Evolutionary conservation across 2,329 filamentous ascomycete genomes (phyloP).

Genomic region (Ramularia endophylla): DNA sequence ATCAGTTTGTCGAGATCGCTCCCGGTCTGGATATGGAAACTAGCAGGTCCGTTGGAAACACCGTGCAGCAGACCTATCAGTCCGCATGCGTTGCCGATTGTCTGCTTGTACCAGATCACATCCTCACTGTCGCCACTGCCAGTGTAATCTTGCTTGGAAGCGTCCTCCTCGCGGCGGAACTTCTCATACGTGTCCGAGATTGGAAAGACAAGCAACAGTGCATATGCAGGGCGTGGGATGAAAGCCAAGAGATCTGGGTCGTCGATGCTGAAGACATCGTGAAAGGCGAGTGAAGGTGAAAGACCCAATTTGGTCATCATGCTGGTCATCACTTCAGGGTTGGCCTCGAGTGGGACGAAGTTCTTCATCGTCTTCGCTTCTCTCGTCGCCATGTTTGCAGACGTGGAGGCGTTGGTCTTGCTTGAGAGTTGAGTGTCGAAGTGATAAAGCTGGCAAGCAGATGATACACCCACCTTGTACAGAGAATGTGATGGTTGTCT

Average conservation of each 20-base stretch:
- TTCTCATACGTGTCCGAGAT: conserved; percentile 73
- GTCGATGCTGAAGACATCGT: conserved; percentile 88
- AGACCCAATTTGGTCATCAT: conserved; percentile 82
- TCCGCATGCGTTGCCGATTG: conserved; percentile 88
- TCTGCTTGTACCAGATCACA: conserved; percentile 92
- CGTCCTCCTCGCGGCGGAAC: conserved; percentile 69
- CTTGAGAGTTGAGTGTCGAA: too few species aligned
- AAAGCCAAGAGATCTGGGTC: conserved; percentile 80
- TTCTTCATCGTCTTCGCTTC: conserved; percentile 6
- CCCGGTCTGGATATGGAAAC: conserved; percentile 51
- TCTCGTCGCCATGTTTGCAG: conserved; percentile 4
- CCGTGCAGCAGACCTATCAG: conserved; percentile 84
- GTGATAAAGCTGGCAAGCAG: too few species aligned
- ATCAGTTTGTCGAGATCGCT: conserved; percentile 62
- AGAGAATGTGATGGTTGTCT: too few species aligned
- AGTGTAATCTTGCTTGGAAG: conserved; percentile 54
- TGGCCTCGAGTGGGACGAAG: conserved; percentile 50
- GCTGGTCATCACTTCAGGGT: conserved; percentile 80
- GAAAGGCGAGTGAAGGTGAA: conserved; percentile 66
- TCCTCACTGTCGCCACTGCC: conserved; percentile 65
- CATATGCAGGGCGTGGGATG: conserved; percentile 80
- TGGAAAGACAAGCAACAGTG: conserved; percentile 88
- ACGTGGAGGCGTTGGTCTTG: neutral
- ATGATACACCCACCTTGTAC: too few species aligned
- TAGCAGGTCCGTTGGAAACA: conserved; percentile 68